phyloP scores from a whole-genome alignment of 306 rosid genomes.

The Lathyrus tuberosus region DNA sequence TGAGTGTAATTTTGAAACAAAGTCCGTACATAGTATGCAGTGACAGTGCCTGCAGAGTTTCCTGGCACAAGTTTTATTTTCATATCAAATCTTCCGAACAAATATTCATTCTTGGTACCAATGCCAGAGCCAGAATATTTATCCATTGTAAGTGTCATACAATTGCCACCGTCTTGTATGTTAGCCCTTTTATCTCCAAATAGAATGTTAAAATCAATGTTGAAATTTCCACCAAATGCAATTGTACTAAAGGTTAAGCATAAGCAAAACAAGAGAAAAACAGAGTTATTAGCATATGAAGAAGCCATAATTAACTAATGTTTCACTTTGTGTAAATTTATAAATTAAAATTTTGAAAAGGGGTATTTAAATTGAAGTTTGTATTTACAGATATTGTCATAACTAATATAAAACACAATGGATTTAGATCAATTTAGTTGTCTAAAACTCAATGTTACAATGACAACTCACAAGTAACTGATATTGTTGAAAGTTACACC shows the following conservation, averaged over 20 bases:
- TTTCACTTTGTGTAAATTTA: neutral
- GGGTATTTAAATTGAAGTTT: neutral
- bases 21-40: constrained; percentile 49
- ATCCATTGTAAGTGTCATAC: constrained; percentile 43
- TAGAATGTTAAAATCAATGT: constrained; percentile 37
- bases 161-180: constrained; percentile 34
- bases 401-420: neutral
- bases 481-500: neutral
- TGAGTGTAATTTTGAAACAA: neutral
- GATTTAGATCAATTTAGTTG: neutral
- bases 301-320: constrained; percentile 29
- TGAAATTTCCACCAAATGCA: constrained; percentile 42
- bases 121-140: constrained; percentile 46
- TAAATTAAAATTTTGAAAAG: neutral
- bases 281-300: neutral
- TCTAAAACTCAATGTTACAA: neutral
- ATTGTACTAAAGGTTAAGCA: constrained; percentile 12
- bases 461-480: neutral
- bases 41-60: constrained; percentile 54
- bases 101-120: constrained; percentile 36
- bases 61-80: constrained; percentile 53
- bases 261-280: constrained; percentile 30
- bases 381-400: neutral
- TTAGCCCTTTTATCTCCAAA: constrained; percentile 45
- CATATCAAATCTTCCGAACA: constrained; percentile 55